phyloP scores from a whole-genome alignment of 2,329 filamentous ascomycete species.

The Aspergillus brasiliensis region DNA sequence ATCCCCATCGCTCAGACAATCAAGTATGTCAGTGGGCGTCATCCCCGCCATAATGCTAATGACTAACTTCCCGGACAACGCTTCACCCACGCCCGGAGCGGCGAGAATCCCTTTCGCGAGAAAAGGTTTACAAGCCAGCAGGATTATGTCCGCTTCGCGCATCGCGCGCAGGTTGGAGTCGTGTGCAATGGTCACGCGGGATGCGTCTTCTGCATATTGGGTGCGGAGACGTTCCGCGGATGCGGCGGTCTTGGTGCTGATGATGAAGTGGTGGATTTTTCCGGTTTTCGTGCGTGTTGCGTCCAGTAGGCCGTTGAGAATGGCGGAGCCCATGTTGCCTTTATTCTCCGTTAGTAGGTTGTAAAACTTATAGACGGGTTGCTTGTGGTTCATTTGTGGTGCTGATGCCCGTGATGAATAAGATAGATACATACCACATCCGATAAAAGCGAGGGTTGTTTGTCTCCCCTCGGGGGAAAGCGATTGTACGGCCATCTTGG shows the following conservation, averaged over 20 bases:
- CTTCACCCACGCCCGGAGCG: slow-evolving; percentile 38
- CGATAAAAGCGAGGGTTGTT: slow-evolving; percentile 20
- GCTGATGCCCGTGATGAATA: no score
- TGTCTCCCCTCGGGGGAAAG: not conserved
- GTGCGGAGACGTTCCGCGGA: slow-evolving; percentile 37
- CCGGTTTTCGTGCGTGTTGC: slow-evolving; percentile 17
- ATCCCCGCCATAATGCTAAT: slow-evolving; percentile 55
- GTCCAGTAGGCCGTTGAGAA: slow-evolving; percentile 37
- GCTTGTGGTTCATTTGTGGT: not conserved
- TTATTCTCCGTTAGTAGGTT: not conserved
- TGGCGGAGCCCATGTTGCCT: slow-evolving; percentile 44
- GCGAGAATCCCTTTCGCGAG: slow-evolving; percentile 44
- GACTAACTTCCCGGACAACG: slow-evolving; percentile 48
- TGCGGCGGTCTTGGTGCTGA: slow-evolving; percentile 41
- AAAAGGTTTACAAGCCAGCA: slow-evolving; percentile 52
- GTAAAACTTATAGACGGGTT: not conserved
- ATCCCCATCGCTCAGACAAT: slow-evolving; percentile 26
- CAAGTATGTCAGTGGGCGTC: slow-evolving; percentile 38
- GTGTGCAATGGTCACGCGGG: slow-evolving; percentile 34
- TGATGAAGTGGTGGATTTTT: slow-evolving; percentile 35
- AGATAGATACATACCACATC: slow-evolving; percentile 15
- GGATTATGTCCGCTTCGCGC: slow-evolving; percentile 41
- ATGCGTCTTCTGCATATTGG: slow-evolving; percentile 30
- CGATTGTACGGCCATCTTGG: slow-evolving; percentile 7
- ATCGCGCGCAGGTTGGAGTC: slow-evolving; percentile 39